Percentiles rank a stretch among this genome's conserved stretches.
phyloP scores from a whole-genome alignment of 169 alveolate genomes.

The Theileria orientalis region DNA sequence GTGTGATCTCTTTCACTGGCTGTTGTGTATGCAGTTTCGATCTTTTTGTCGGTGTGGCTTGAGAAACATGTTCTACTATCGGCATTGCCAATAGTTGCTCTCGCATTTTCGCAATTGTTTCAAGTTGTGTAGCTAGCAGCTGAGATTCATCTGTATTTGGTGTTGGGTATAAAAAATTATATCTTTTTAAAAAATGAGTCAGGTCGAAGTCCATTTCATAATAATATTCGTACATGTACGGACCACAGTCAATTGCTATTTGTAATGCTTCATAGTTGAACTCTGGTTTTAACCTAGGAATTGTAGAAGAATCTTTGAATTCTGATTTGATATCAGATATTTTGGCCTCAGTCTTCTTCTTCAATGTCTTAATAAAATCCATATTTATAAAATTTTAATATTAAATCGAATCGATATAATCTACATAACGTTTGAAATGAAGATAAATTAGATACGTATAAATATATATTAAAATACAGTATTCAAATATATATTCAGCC shows the following conservation, averaged over 20 bases:
- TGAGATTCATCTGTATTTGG: neutral
- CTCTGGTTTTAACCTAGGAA: neutral
- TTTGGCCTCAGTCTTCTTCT: slow-evolving; percentile 20
- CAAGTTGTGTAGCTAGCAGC: slow-evolving; percentile 5
- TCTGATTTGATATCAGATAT: slow-evolving; percentile 9
- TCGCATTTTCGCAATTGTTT: slow-evolving; percentile 12
- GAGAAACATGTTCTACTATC: neutral
- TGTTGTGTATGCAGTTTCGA: slow-evolving; percentile 46
- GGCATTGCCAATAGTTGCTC: slow-evolving; percentile 35
- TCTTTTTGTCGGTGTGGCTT: slow-evolving; percentile 33
- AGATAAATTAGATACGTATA: neutral
- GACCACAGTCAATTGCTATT: slow-evolving; percentile 34
- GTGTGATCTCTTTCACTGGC: slow-evolving; percentile 44
- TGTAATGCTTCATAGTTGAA: slow-evolving; percentile 21
- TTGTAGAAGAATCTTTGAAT: neutral
- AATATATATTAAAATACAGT: neutral
- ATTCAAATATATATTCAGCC: neutral
- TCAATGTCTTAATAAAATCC: slow-evolving; percentile 56
- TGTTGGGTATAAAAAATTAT: slow-evolving; percentile 21
- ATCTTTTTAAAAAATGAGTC: slow-evolving; percentile 16
- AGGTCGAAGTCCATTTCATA: neutral
- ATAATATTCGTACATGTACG: slow-evolving; percentile 14
- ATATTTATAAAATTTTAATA: slow-evolving; percentile 7
- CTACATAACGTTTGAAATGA: neutral
- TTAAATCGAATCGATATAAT: neutral